These are phyloP conservation scores for Eucalyptus erythrocorys DNA, from an alignment of 345 rosid species.

Conservation along the genomic window DNA sequence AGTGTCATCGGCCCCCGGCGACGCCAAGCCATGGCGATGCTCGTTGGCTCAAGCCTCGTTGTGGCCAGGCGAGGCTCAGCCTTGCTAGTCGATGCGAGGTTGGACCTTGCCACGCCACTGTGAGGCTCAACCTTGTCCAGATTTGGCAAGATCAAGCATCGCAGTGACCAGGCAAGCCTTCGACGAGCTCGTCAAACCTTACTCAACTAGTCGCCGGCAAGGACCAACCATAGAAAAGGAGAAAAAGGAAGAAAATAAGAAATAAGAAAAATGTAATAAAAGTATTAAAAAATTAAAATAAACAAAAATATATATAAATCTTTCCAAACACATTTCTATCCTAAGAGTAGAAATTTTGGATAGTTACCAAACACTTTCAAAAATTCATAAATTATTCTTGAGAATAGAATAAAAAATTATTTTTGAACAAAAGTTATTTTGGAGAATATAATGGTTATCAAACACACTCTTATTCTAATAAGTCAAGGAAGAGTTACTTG, in stretches of 20 bases:
- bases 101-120: accelerated
- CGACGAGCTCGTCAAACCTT: accelerated
- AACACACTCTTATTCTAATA: accelerated
- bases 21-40: accelerated
- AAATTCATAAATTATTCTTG: accelerated
- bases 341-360: accelerated
- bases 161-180: accelerated
- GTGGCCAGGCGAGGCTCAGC: accelerated
- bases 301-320: too few species aligned
- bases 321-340: accelerated
- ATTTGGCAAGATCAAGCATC: accelerated
- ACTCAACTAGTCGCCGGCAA: accelerated
- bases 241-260: too few species aligned
- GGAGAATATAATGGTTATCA: accelerated
- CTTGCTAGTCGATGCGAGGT: accelerated
- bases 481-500: neutral
- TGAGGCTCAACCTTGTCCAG: accelerated
- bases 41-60: accelerated
- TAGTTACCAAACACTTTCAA: accelerated
- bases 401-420: too few species aligned
- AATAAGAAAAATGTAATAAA: too few species aligned
- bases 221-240: accelerated
- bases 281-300: too few species aligned
- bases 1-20: accelerated
- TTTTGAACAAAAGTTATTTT: accelerated